These are phyloP conservation scores for Penicillium parvum DNA, from an alignment of 495 filamentous ascomycete species.

Conservation along the genomic window DNA sequence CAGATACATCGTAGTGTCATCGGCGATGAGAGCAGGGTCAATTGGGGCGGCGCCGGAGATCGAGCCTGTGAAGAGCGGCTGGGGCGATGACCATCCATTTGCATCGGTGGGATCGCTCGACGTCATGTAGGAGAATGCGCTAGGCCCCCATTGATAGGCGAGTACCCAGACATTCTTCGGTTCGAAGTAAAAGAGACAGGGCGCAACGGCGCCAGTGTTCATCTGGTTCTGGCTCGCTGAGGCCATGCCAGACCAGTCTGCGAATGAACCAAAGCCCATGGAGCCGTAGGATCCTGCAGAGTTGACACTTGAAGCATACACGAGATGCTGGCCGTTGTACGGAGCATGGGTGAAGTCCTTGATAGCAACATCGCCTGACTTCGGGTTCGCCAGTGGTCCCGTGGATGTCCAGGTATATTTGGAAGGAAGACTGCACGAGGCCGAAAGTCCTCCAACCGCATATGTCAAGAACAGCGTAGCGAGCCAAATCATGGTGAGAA, in stretches of 20 bases:
- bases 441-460: too few species aligned
- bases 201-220: slow-evolving; percentile 49
- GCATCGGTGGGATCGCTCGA: slow-evolving; percentile 51
- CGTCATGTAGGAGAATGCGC: slow-evolving; percentile 54
- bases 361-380: slow-evolving; percentile 46
- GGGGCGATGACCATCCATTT: slow-evolving; percentile 50
- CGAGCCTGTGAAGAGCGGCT: slow-evolving; percentile 49
- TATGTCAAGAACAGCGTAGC: too few species aligned
- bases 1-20: slow-evolving; percentile 53
- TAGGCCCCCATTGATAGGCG: slow-evolving; percentile 55
- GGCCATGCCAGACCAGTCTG: slow-evolving; percentile 51
- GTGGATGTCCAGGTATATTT: slow-evolving; percentile 52
- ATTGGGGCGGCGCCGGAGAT: slow-evolving; percentile 47
- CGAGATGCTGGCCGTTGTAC: slow-evolving; percentile 52
- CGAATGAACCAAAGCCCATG: slow-evolving; percentile 53
- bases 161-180: slow-evolving; percentile 58
- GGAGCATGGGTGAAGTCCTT: slow-evolving; percentile 54
- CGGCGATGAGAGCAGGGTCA: slow-evolving; percentile 58
- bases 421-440: slow-evolving; percentile 49
- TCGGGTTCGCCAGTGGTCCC: slow-evolving; percentile 43
- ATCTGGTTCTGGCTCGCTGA: slow-evolving; percentile 49
- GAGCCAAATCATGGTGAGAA: too few species aligned
- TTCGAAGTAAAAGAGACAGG: slow-evolving; percentile 55
- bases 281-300: slow-evolving; percentile 43
- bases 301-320: slow-evolving; percentile 46